These are phyloP conservation scores for Cronartium ribicola DNA, from an alignment of 1,284 basidiomycete species.

Conservation along the genomic window DNA sequence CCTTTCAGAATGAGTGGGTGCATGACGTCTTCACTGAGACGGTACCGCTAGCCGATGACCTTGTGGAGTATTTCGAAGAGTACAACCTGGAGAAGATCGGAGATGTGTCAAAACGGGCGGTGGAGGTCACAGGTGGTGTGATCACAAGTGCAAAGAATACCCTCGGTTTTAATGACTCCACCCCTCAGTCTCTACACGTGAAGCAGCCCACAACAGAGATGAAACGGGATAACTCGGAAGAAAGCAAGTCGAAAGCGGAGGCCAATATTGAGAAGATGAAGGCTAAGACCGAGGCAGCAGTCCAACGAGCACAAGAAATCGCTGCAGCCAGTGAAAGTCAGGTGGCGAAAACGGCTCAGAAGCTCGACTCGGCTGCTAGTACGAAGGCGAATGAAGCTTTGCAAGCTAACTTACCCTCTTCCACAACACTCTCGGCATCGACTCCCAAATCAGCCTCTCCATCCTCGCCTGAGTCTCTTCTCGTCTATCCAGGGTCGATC, in stretches of 20 bases:
- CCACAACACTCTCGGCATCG: neutral
- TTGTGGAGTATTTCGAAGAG: slow-evolving; percentile 75
- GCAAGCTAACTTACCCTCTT: neutral
- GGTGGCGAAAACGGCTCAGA: slow-evolving; percentile 1
- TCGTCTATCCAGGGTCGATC: slow-evolving; percentile 55
- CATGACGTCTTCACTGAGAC: slow-evolving; percentile 74
- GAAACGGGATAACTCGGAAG: neutral
- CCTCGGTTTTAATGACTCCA: slow-evolving; percentile 1
- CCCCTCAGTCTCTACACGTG: neutral
- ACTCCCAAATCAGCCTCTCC: neutral
- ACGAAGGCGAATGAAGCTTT: neutral
- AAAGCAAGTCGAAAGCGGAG: neutral
- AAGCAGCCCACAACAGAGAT: neutral
- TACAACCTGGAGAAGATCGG: slow-evolving; percentile 53
- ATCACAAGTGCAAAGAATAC: slow-evolving; percentile 19
- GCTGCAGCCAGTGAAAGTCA: neutral
- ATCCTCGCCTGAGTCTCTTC: neutral
- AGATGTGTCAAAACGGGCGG: slow-evolving; percentile 25
- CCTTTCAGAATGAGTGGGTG: slow-evolving; percentile 68
- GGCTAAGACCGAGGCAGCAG: slow-evolving; percentile 24
- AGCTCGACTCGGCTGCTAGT: neutral
- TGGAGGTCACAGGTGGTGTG: slow-evolving; percentile 5
- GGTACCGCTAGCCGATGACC: slow-evolving; percentile 66
- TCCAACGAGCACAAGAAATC: slow-evolving; percentile 20
- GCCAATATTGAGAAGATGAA: slow-evolving; percentile 18